Evolutionary conservation across 176 grass and related monocot genomes (phyloP).

Genomic region (Lolium perenne): DNA sequence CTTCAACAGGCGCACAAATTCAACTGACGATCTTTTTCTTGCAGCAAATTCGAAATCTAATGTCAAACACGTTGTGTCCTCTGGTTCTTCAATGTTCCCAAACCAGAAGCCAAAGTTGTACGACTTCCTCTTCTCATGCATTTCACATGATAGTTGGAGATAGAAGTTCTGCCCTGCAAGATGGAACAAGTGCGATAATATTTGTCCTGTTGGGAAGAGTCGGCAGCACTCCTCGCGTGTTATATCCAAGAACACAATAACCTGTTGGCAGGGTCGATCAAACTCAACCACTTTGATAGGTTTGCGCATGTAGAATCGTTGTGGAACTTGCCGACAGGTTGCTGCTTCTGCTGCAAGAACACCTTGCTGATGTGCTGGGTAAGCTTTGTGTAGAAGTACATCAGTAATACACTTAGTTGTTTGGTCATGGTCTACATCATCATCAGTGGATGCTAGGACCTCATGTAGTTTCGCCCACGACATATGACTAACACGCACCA

Average conservation of each 20-base stretch:
- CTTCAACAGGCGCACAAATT: conserved; percentile 78
- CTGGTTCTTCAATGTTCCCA: rapidly evolving
- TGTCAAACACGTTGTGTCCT: background rate
- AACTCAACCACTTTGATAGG: conserved; percentile 78
- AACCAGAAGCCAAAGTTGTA: conserved; percentile 61
- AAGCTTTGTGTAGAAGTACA: conserved; percentile 68
- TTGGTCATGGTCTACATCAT: conserved; percentile 63
- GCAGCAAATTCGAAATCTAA: conserved; percentile 82
- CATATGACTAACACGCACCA: conserved; percentile 76
- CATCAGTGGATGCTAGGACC: conserved; percentile 50
- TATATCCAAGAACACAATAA: conserved; percentile 79
- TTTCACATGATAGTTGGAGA: conserved; percentile 61
- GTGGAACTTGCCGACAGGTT: conserved; percentile 17
- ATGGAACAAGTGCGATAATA: conserved; percentile 63
- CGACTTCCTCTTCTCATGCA: conserved; percentile 60
- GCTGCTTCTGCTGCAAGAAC: conserved; percentile 47
- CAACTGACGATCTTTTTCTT: conserved; percentile 51
- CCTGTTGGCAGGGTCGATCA: conserved; percentile 64
- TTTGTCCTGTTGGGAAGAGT: conserved; percentile 56
- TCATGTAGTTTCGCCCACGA: conserved; percentile 67
- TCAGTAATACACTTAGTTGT: conserved; percentile 61
- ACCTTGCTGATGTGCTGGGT: conserved; percentile 57
- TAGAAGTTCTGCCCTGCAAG: conserved; percentile 70
- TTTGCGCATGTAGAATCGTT: conserved; percentile 71
- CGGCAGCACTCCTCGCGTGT: conserved; percentile 73